Conservation (phyloP, 2,329 filamentous ascomycete species). For the Kalaharituber pfeilii region DNA sequence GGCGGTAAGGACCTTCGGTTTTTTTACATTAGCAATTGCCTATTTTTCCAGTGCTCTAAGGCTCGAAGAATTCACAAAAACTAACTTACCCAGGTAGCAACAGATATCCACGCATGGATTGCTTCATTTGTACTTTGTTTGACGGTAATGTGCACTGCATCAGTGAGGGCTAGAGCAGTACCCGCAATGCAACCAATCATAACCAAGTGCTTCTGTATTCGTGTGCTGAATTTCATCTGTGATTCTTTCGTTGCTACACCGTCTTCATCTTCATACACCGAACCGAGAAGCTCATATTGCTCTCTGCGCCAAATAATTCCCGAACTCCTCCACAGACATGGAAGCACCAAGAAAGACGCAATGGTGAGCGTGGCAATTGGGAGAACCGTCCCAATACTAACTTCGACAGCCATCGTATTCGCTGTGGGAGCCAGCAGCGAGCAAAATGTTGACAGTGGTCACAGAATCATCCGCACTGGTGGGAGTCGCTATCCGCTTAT, state of each 20-base stretch:
- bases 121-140: slow-evolving; percentile 1
- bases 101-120: slow-evolving; percentile 11
- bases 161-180: slow-evolving; percentile 32
- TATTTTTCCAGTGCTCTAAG: background rate
- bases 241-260: slow-evolving; percentile 50
- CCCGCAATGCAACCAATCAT: slow-evolving; percentile 39
- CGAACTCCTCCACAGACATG: background rate
- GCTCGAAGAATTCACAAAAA: too few relatives aligned
- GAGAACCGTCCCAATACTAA: background rate
- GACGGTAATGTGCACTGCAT: slow-evolving; percentile 3
- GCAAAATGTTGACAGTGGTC: too few relatives aligned
- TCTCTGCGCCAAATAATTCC: background rate
- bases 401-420: background rate
- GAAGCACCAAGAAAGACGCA: background rate
- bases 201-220: slow-evolving; percentile 38
- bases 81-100: slow-evolving; percentile 15
- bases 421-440: too few relatives aligned
- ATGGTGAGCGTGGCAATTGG: background rate
- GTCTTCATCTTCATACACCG: slow-evolving; percentile 50
- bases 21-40: background rate
- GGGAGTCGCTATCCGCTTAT: too few relatives aligned
- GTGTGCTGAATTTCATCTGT: slow-evolving; percentile 43
- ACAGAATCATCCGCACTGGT: too few relatives aligned
- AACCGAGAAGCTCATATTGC: background rate
- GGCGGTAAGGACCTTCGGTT: slow-evolving; percentile 16